Percentiles rank a stretch among this genome's conserved stretches.
phyloP scores from a whole-genome alignment of 2,329 filamentous ascomycete species.

The Fusarium sp. region DNA sequence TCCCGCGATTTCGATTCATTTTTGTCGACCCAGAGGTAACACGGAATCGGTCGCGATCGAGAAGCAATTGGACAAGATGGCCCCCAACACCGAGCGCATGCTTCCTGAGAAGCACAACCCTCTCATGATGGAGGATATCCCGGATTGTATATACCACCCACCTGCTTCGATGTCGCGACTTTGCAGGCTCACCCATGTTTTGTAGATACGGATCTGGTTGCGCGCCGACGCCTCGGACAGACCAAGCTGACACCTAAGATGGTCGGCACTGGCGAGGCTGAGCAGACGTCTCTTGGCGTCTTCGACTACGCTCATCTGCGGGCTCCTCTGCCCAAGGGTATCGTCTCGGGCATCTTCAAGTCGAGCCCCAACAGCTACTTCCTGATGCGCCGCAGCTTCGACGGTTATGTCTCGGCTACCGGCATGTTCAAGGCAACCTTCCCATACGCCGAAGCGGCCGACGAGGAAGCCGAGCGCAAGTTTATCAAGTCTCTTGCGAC shows the following conservation, averaged over 20 bases:
- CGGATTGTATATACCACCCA: conserved; percentile 60
- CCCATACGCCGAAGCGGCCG: conserved; percentile 74
- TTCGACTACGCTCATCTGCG: conserved; percentile 98
- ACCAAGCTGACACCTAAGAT: conserved; percentile 88
- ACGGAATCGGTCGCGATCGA: conserved; percentile 29
- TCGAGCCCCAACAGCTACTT: conserved; percentile 93
- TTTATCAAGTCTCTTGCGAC: conserved; percentile 84
- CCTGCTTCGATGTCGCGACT: conserved; percentile 18
- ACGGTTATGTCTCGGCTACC: conserved; percentile 84
- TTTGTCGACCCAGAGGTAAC: conserved; percentile 26
- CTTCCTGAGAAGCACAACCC: conserved; percentile 71
- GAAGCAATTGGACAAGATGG: conserved; percentile 48
- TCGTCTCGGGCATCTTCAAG: conserved; percentile 92
- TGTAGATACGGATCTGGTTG: conserved; percentile 75
- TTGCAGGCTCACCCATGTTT: conserved; percentile 40
- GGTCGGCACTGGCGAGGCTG: conserved; percentile 75
- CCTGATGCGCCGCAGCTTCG: conserved; percentile 87
- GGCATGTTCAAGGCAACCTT: conserved; percentile 94
- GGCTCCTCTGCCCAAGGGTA: conserved; percentile 88
- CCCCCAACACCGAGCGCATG: conserved; percentile 49
- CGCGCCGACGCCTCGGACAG: conserved; percentile 87
- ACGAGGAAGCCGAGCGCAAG: conserved; percentile 78
- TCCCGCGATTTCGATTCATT: conserved; percentile 31
- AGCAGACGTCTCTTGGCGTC: conserved; percentile 75
- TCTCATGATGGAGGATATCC: conserved; percentile 69